Conservation (phyloP, 1,139 yeast species). For the Blastobotrys petasosporus region DNA sequence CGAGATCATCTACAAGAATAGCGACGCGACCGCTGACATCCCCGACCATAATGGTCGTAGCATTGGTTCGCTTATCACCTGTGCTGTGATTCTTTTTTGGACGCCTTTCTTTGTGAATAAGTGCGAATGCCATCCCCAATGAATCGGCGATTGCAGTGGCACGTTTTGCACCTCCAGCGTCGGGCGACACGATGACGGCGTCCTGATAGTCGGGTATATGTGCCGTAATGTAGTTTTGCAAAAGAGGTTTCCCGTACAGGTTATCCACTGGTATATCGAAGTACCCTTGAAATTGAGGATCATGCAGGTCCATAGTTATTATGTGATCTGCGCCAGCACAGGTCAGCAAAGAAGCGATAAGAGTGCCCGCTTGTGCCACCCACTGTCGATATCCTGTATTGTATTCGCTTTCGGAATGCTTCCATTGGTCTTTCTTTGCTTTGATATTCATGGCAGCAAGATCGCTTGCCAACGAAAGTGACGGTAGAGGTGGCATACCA, state of each 20-base stretch:
- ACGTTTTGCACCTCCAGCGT: slow-evolving; percentile 96
- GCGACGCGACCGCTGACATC: slow-evolving; percentile 82
- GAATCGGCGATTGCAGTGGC: slow-evolving; percentile 93
- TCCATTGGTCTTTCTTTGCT: slow-evolving; percentile 16
- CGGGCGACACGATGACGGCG: slow-evolving; percentile 88
- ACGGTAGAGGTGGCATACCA: slow-evolving; percentile 9
- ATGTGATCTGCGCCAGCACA: slow-evolving; percentile 96
- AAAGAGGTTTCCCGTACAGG: slow-evolving; percentile 74
- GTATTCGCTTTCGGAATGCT: slow-evolving; percentile 22
- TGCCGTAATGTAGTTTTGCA: slow-evolving; percentile 72
- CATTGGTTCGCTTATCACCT: slow-evolving; percentile 31
- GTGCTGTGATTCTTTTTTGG: slow-evolving; percentile 23
- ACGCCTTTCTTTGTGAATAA: slow-evolving; percentile 89
- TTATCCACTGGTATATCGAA: slow-evolving; percentile 92
- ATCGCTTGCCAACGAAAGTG: slow-evolving; percentile 11
- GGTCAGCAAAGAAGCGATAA: slow-evolving; percentile 80
- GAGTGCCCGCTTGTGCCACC: slow-evolving; percentile 94
- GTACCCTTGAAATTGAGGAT: slow-evolving; percentile 90
- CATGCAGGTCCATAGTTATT: slow-evolving; percentile 96
- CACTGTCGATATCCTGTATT: slow-evolving; percentile 81
- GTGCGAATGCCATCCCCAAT: slow-evolving; percentile 82
- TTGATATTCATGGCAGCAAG: slow-evolving; percentile 7
- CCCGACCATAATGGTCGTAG: slow-evolving; percentile 89
- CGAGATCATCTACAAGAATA: slow-evolving; percentile 83
- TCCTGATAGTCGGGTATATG: slow-evolving; percentile 68